A percentile compares a stretch with the other conserved stretches of the same genome.
These are phyloP conservation scores for Ophiostoma australiae DNA, from an alignment of 2,329 filamentous ascomycete species.

Conservation along the genomic window DNA sequence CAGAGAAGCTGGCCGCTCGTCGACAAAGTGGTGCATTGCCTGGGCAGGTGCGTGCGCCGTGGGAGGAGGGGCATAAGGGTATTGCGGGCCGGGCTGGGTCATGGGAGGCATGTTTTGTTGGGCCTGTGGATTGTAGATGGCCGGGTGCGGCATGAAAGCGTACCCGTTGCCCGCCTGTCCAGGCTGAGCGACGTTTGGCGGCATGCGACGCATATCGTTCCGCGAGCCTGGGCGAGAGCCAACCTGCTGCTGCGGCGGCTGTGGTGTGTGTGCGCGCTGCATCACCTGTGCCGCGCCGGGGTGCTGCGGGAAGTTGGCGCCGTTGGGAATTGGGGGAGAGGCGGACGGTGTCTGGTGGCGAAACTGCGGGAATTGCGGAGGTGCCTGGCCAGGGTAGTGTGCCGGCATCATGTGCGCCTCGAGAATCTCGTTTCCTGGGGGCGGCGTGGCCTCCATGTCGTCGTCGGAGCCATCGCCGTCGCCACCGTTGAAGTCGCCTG, in stretches of 20 bases:
- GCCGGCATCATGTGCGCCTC: constrained; percentile 61
- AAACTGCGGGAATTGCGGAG: constrained; percentile 68
- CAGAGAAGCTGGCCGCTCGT: constrained; percentile 68
- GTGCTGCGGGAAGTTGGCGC: constrained; percentile 60
- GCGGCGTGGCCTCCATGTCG: constrained; percentile 70
- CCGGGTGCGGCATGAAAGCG: constrained; percentile 78
- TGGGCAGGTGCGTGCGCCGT: constrained; percentile 31
- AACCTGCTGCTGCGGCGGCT: constrained; percentile 63
- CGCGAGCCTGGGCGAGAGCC: constrained; percentile 74
- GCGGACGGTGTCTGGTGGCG: constrained; percentile 77
- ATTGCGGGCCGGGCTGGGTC: constrained; percentile 38
- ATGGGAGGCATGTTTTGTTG: constrained; percentile 41
- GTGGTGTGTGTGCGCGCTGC: constrained; percentile 73
- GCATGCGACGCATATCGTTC: constrained; percentile 70
- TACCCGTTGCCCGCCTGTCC: constrained; percentile 59
- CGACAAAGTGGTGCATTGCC: constrained; percentile 64
- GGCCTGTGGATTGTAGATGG: constrained; percentile 71
- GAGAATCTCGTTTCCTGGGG: constrained; percentile 58
- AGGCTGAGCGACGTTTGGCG: constrained; percentile 65
- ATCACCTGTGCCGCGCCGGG: constrained; percentile 37
- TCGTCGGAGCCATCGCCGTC: constrained; percentile 76
- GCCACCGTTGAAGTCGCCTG: constrained; percentile 83
- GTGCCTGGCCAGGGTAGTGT: constrained; percentile 61
- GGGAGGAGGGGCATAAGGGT: constrained; percentile 36
- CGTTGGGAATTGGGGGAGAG: constrained; percentile 81